A percentile compares a stretch with the other conserved stretches of the same genome.
phyloP scores from a whole-genome alignment of 2,329 filamentous ascomycete genomes.

The Aspergillus persii region DNA sequence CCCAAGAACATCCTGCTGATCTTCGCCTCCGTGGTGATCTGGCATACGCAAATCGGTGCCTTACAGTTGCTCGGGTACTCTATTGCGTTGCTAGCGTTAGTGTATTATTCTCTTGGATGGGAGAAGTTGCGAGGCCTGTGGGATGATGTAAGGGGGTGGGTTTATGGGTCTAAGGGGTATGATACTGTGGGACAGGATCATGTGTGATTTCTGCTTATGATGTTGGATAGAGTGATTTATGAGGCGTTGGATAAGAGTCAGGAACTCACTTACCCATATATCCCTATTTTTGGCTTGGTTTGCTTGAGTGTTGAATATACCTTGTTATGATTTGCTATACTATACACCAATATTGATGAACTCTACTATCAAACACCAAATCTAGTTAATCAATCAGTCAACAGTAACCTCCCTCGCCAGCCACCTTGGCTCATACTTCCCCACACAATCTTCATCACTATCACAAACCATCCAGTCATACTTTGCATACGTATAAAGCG shows the following conservation, averaged over 20 bases:
- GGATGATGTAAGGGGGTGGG: neutral
- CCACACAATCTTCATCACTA: neutral
- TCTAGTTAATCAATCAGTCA: neutral
- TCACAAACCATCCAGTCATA: slow-evolving; percentile 6
- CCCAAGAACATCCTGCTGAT: slow-evolving; percentile 83
- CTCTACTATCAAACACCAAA: no score
- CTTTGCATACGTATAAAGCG: slow-evolving; percentile 8
- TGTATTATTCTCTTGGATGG: slow-evolving; percentile 65
- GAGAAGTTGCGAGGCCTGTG: slow-evolving; percentile 58
- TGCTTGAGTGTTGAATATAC: no score
- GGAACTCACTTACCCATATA: no score
- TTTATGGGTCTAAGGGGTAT: neutral
- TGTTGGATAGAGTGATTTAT: neutral
- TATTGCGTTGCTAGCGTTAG: slow-evolving; percentile 62
- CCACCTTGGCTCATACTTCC: slow-evolving; percentile 2
- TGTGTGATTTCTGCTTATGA: neutral
- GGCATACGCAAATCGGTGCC: slow-evolving; percentile 65
- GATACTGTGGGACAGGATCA: neutral
- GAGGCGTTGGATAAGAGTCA: no score
- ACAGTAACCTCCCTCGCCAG: slow-evolving; percentile 2
- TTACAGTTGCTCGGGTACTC: slow-evolving; percentile 72
- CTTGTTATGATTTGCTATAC: no score
- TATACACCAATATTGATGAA: no score
- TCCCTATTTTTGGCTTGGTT: no score
- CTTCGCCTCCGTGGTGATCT: slow-evolving; percentile 68